These are phyloP conservation scores for Microbotryum scabiosae DNA, from an alignment of 1,284 basidiomycete genomes.

Conservation along the genomic window DNA sequence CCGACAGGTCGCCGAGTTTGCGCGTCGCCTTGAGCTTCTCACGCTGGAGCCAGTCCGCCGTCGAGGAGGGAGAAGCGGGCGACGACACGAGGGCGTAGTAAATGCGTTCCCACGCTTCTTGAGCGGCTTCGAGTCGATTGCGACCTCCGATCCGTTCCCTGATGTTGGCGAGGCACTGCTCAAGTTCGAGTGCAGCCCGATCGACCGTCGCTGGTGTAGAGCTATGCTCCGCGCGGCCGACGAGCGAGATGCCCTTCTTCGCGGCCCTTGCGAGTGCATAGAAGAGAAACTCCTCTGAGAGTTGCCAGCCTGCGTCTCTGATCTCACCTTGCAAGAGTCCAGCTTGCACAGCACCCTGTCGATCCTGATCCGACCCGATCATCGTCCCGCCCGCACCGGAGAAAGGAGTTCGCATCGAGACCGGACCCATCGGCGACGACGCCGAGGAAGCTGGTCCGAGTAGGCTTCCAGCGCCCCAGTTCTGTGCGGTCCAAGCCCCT, in stretches of 20 bases:
- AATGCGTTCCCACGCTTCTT: slow-evolving; percentile 29
- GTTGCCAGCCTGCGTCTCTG: slow-evolving; percentile 29
- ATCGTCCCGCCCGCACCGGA: slow-evolving; percentile 4
- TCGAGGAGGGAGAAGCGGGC: slow-evolving; percentile 3
- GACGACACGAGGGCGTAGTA: slow-evolving; percentile 15
- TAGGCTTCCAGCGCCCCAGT: slow-evolving; percentile 24
- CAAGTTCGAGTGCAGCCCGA: slow-evolving; percentile 31
- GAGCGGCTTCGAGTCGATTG: slow-evolving; percentile 17
- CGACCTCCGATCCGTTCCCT: slow-evolving; percentile 32
- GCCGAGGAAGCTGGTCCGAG: slow-evolving; percentile 1
- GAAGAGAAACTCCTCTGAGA: slow-evolving; percentile 33
- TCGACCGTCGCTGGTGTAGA: slow-evolving; percentile 13
- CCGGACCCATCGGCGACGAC: not conserved
- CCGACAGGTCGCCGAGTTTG: slow-evolving; percentile 27
- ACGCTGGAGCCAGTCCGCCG: slow-evolving; percentile 9
- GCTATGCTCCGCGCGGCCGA: slow-evolving; percentile 1
- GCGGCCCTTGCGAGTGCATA: slow-evolving; percentile 25
- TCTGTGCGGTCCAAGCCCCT: slow-evolving; percentile 32
- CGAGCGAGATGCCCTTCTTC: slow-evolving; percentile 22
- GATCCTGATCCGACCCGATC: slow-evolving; percentile 5
- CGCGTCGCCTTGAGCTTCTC: slow-evolving; percentile 22
- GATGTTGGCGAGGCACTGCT: slow-evolving; percentile 31
- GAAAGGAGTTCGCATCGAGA: not conserved
- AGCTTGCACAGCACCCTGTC: not conserved
- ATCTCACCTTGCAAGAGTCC: slow-evolving; percentile 9